Conservation (phyloP, 225 moss, liverwort and hornwort species). For the Physcomitrellopsis africana region DNA sequence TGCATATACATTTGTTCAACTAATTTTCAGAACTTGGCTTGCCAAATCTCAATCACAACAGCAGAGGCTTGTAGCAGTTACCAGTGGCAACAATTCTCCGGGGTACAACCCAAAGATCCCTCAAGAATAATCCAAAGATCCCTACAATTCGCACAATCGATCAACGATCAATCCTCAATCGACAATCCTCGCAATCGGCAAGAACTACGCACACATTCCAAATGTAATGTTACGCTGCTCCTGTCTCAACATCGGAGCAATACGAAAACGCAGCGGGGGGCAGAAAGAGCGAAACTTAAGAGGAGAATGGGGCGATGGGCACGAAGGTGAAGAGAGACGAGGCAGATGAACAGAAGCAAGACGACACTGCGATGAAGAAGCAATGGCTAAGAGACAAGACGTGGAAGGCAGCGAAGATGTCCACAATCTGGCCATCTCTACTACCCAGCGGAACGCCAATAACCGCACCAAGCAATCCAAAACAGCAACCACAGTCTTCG, state of each 20-base stretch:
- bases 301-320: slow-evolving; percentile 16
- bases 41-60: neutral
- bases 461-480: neutral
- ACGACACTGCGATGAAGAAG: slow-evolving; percentile 25
- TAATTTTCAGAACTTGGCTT: neutral
- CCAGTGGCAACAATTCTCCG: neutral
- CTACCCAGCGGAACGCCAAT: neutral
- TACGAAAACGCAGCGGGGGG: slow-evolving; percentile 28
- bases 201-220: slow-evolving; percentile 20
- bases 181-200: neutral
- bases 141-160: slow-evolving; percentile 9
- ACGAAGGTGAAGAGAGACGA: neutral
- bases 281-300: slow-evolving; percentile 22
- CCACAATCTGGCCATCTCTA: slow-evolving; percentile 50
- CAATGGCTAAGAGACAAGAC: slow-evolving; percentile 45
- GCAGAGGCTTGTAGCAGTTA: neutral
- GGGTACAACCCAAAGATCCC: neutral
- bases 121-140: neutral
- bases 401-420: slow-evolving; percentile 42
- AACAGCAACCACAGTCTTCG: neutral
- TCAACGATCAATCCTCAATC: too few relatives aligned
- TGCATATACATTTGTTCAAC: slow-evolving; percentile 1
- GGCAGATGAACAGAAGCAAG: neutral
- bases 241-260: slow-evolving; percentile 26
- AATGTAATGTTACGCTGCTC: slow-evolving; percentile 43